Conservation (phyloP, 2,329 filamentous ascomycete genomes). For the Verticillium albo-atrum region DNA sequence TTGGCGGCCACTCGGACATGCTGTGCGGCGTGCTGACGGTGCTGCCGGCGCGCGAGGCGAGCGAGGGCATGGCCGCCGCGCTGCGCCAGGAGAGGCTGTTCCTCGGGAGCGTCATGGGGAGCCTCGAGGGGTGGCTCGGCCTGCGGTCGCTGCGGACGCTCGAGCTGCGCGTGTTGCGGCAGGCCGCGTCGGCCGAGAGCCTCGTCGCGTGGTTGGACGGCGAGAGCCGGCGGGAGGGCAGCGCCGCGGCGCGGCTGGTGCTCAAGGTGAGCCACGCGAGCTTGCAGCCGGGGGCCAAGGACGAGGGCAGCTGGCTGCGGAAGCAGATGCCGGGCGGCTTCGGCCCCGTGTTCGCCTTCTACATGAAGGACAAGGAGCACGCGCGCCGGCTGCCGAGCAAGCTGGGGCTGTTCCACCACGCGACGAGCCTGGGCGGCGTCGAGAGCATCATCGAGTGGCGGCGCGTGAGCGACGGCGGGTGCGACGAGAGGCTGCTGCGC, state of each 20-base stretch:
- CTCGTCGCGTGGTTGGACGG: conserved; percentile 69
- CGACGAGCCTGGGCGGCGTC: conserved; percentile 88
- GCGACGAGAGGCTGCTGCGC: conserved; percentile 70
- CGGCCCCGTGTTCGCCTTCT: conserved; percentile 81
- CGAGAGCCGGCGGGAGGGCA: conserved; percentile 29
- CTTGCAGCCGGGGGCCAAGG: conserved; percentile 59
- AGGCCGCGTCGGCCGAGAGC: conserved; percentile 64
- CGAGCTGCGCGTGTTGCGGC: conserved; percentile 73
- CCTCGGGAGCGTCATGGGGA: conserved; percentile 82
- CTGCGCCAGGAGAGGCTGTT: conserved; percentile 68
- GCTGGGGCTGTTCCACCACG: conserved; percentile 83
- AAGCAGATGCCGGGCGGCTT: conserved; percentile 90
- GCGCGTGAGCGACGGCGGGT: conserved; percentile 72
- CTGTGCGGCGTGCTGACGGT: conserved; percentile 80
- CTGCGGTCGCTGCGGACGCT: conserved; percentile 81
- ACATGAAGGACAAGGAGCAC: conserved; percentile 52
- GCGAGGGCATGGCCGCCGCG: conserved; percentile 37
- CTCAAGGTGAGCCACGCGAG: conserved; percentile 69
- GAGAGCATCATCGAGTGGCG: conserved; percentile 98
- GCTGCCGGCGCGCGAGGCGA: conserved; percentile 38
- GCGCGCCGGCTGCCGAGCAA: conserved; percentile 73
- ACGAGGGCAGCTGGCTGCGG: conserved; percentile 65
- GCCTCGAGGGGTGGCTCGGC: conserved; percentile 87
- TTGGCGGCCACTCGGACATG: conserved; percentile 92
- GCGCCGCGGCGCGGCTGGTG: conserved; percentile 48